A percentile compares a stretch with the other conserved stretches of the same genome.
Evolutionary conservation across 805 yeast genomes (phyloP).

Genomic region (Debaryomyces tyrocola): DNA sequence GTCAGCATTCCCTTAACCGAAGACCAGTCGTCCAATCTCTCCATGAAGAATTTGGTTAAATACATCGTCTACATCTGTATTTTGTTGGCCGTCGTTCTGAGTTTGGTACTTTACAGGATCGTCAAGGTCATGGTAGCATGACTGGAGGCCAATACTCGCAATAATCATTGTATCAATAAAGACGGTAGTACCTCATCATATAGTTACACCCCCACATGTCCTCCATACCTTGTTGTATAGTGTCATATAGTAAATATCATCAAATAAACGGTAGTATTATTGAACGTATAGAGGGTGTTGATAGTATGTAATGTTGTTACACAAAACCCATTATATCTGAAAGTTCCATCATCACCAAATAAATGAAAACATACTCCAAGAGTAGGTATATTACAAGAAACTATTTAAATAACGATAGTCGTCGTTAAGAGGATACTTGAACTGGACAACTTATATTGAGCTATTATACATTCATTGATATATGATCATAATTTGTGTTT

Average conservation of each 20-base stretch:
- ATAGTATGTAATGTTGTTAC: background rate
- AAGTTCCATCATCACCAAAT: background rate
- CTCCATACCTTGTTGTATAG: background rate
- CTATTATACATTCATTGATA: background rate
- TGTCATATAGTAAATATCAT: background rate
- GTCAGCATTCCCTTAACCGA: constrained; percentile 42
- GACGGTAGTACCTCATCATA: no score
- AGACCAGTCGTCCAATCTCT: constrained; percentile 23
- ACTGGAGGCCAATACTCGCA: background rate
- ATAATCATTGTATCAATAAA: no score
- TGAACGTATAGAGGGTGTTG: no score
- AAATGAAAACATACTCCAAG: background rate
- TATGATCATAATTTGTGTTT: background rate
- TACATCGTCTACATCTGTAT: constrained; percentile 23
- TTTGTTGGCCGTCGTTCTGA: constrained; percentile 22
- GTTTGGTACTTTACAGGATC: constrained; percentile 29
- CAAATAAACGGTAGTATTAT: no score
- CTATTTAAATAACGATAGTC: background rate
- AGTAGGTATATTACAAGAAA: background rate
- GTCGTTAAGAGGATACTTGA: background rate
- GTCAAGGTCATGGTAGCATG: constrained; percentile 16
- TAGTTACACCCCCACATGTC: no score
- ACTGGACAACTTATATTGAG: background rate
- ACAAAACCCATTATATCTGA: background rate
- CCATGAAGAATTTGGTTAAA: constrained; percentile 20